phyloP scores from a whole-genome alignment of 2,329 filamentous ascomycete genomes.

The Monilinia vaccinii-corymbosi region DNA sequence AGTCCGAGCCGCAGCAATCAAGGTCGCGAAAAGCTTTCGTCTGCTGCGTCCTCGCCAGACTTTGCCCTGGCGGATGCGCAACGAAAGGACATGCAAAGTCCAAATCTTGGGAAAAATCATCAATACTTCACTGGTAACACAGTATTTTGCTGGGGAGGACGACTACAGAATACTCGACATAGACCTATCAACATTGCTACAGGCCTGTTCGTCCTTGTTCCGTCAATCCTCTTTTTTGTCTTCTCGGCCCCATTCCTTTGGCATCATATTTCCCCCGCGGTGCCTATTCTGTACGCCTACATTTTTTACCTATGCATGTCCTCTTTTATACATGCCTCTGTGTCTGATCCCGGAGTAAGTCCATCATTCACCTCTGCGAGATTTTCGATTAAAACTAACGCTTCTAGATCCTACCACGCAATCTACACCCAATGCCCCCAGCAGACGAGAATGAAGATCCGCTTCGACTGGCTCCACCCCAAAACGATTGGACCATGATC shows the following conservation, averaged over 20 bases:
- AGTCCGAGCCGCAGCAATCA: constrained; percentile 48
- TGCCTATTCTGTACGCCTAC: constrained; percentile 86
- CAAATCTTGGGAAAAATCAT: constrained; percentile 61
- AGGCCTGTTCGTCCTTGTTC: constrained; percentile 68
- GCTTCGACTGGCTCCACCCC: constrained; percentile 69
- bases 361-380: background rate
- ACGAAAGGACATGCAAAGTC: constrained; percentile 21
- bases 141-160: constrained; percentile 75
- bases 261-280: constrained; percentile 76
- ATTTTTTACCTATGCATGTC: constrained; percentile 85
- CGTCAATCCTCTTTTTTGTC: constrained; percentile 74
- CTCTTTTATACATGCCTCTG: constrained; percentile 87
- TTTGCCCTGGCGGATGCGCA: constrained; percentile 41
- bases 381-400: constrained; percentile 12
- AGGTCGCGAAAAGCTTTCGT: constrained; percentile 77
- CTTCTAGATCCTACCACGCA: constrained; percentile 81
- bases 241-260: constrained; percentile 74
- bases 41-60: constrained; percentile 65
- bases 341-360: constrained; percentile 86
- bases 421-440: constrained; percentile 81
- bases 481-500: constrained; percentile 90
- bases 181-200: constrained; percentile 85
- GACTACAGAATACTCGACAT: constrained; percentile 80
- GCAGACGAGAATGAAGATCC: constrained; percentile 69
- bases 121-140: constrained; percentile 94